Evolutionary conservation across 73 alveolate species (phyloP).

Genomic region (Blepharisma japonicum): DNA sequence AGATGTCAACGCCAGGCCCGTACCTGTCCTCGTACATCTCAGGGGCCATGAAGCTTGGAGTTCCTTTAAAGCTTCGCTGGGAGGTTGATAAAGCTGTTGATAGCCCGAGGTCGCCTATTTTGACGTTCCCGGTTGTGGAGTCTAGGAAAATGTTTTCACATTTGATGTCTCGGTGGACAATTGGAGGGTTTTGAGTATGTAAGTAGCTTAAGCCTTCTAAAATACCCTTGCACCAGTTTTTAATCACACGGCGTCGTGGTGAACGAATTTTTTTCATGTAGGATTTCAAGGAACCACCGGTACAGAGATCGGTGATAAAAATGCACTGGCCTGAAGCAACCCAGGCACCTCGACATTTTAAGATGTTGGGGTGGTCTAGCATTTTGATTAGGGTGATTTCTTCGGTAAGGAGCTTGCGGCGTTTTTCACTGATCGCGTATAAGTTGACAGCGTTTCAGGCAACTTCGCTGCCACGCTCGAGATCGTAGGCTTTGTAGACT

Average conservation of each 20-base stretch:
- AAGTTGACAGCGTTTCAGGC: conserved; percentile 25
- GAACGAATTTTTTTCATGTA: conserved; percentile 73
- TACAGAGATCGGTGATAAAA: conserved; percentile 94
- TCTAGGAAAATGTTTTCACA: conserved; percentile 97
- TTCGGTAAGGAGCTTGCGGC: background rate
- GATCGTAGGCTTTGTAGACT: conserved; percentile 28
- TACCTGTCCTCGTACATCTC: conserved; percentile 94
- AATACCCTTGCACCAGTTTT: conserved; percentile 89
- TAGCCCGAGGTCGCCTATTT: conserved; percentile 98
- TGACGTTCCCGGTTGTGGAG: conserved; percentile 86
- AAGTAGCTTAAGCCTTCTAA: conserved; percentile 86
- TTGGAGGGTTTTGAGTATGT: conserved; percentile 74
- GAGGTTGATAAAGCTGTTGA: conserved; percentile 85
- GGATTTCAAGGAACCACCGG: conserved; percentile 92
- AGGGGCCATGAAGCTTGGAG: conserved; percentile 92
- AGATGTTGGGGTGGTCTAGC: conserved; percentile 91
- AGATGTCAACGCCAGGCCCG: conserved; percentile 88
- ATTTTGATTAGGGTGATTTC: background rate
- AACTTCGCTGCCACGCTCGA: conserved; percentile 24
- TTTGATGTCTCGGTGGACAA: conserved; percentile 86
- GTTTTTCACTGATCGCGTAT: conserved; percentile 9
- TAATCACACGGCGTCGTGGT: conserved; percentile 83
- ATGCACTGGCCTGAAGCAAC: conserved; percentile 86
- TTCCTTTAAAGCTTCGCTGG: conserved; percentile 68
- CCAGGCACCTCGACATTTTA: conserved; percentile 92